Evolutionary conservation across 208 protist genomes (phyloP).

Genomic region (Leishmania aethiopica): DNA sequence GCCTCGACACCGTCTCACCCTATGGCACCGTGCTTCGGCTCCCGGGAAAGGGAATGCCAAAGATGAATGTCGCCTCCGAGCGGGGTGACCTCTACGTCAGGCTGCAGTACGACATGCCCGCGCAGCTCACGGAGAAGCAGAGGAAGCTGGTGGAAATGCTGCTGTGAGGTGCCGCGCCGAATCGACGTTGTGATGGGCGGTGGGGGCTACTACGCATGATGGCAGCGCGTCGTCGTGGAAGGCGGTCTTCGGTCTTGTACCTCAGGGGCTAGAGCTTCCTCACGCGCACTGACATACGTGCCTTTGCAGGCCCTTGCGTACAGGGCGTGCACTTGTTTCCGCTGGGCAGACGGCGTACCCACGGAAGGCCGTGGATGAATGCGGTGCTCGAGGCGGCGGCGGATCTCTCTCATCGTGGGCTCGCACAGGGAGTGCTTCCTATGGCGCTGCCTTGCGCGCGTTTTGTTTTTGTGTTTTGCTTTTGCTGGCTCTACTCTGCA

Average conservation of each 20-base stretch:
- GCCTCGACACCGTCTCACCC: constrained; percentile 40
- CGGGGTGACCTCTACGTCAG: constrained; percentile 90
- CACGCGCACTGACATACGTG: not conserved
- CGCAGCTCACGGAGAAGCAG: constrained; percentile 54
- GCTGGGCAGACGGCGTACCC: not conserved
- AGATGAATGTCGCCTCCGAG: constrained; percentile 81
- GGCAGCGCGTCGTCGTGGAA: not conserved
- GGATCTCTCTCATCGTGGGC: not conserved
- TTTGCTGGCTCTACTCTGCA: too few relatives aligned
- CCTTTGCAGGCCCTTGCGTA: not conserved
- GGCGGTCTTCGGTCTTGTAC: not conserved
- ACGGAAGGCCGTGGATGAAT: not conserved
- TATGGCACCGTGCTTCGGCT: constrained; percentile 75
- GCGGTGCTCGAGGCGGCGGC: not conserved
- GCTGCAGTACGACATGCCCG: constrained; percentile 81
- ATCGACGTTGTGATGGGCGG: not conserved
- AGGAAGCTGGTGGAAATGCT: constrained; percentile 23
- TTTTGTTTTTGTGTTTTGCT: not conserved
- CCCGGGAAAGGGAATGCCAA: constrained; percentile 92
- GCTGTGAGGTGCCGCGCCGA: constrained; percentile 14
- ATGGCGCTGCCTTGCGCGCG: not conserved
- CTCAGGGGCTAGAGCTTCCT: not conserved
- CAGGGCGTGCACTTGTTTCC: not conserved
- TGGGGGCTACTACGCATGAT: not conserved
- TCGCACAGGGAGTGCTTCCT: not conserved